A percentile compares a stretch with the other conserved stretches of the same genome.
These are phyloP conservation scores for Kluyveromyces aestuarii DNA, from an alignment of 805 yeast genomes.

Conservation along the genomic window DNA sequence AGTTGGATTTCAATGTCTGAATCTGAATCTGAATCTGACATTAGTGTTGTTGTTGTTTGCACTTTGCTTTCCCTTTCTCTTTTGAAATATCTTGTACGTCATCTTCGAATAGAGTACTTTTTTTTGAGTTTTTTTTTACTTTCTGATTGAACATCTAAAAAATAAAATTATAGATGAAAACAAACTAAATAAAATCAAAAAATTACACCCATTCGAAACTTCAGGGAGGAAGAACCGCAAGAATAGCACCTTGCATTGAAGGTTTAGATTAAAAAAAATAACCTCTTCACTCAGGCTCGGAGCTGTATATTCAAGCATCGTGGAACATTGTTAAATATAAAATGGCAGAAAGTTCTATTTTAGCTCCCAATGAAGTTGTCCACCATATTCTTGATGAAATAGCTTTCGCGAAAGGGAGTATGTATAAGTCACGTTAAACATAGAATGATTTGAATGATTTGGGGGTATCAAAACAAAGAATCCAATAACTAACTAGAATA, in stretches of 20 bases:
- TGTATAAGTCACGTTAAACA: no score
- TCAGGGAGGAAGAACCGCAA: not conserved
- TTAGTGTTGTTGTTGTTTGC: not conserved
- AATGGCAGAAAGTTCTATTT: not conserved
- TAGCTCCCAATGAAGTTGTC: conserved; percentile 26
- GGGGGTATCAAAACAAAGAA: not conserved
- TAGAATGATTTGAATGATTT: no score
- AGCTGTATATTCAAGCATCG: no score
- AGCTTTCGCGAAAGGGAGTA: conserved; percentile 26
- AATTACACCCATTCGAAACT: not conserved
- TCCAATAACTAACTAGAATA: conserved; percentile 2
- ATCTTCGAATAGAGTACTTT: conserved; percentile 1
- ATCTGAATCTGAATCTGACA: conserved; percentile 20
- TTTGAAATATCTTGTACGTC: no score
- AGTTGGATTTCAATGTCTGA: conserved; percentile 19
- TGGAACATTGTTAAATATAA: not conserved
- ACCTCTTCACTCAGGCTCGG: no score
- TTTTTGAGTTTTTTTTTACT: not conserved
- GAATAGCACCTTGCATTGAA: not conserved
- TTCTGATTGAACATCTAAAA: not conserved
- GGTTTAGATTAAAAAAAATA: no score
- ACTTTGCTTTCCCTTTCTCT: not conserved
- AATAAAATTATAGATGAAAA: not conserved
- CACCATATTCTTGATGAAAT: conserved; percentile 18
- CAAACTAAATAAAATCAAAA: not conserved